Conservation (phyloP, 306 rosid species). For the Acacia crassicarpa region DNA sequence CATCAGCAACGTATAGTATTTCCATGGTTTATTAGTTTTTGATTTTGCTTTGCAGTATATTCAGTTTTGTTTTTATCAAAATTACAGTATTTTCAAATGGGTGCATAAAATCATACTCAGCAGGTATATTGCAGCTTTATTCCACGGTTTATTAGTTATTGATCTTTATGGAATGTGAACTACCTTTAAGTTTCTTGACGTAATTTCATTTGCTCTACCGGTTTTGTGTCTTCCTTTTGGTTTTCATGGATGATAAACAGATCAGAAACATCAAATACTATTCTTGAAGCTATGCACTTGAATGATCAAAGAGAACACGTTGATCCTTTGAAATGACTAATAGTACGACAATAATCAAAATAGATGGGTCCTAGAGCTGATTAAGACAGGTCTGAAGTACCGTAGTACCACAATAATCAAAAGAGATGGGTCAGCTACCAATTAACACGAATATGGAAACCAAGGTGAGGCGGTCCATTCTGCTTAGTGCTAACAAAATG, state of each 20-base stretch:
- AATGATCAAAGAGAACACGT: not conserved
- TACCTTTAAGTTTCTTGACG: not conserved
- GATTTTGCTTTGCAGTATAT: no score
- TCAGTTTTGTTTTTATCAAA: no score
- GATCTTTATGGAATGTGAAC: not conserved
- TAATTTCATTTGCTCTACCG: not conserved
- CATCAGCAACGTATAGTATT: no score
- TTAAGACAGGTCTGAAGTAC: no score
- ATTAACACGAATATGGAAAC: conserved; percentile 36
- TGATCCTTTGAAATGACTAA: not conserved
- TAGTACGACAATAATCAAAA: conserved; percentile 28
- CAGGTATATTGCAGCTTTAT: no score
- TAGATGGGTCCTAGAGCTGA: not conserved
- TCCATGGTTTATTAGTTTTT: no score
- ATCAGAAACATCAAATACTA: not conserved
- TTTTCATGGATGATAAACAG: not conserved
- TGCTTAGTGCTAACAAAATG: conserved; percentile 9
- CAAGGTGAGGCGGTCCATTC: conserved; percentile 41
- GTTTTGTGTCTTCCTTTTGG: not conserved
- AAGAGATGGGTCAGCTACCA: conserved; percentile 23
- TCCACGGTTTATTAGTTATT: no score
- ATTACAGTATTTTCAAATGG: no score
- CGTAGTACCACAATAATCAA: conserved; percentile 27
- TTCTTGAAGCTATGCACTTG: not conserved
- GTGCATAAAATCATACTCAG: no score